phyloP scores from a whole-genome alignment of 306 rosid genomes.

The Abrus pulchellus region DNA sequence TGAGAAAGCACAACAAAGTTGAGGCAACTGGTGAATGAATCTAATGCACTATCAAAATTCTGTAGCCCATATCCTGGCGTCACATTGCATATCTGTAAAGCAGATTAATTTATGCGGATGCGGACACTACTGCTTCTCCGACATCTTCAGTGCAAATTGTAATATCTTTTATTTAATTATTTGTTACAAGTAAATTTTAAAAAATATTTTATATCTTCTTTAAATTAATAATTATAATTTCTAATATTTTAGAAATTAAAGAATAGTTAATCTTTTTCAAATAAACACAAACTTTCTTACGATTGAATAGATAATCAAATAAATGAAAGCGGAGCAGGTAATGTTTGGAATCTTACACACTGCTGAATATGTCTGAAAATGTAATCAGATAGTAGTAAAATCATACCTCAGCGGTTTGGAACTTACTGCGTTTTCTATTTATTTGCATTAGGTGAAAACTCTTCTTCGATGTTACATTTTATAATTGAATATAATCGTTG shows the following conservation, averaged over 20 bases:
- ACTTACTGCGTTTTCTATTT: constrained; percentile 20
- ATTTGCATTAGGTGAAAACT: constrained; percentile 34
- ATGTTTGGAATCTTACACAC: neutral
- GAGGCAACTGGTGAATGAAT: neutral
- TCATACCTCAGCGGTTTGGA: constrained; percentile 11
- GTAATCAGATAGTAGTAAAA: neutral
- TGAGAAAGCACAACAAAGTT: constrained; percentile 1
- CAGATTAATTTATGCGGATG: neutral
- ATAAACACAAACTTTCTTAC: too few relatives aligned
- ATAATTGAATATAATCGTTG: constrained; percentile 26
- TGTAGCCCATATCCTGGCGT: neutral
- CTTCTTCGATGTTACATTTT: constrained; percentile 21
- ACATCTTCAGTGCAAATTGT: neutral
- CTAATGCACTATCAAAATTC: neutral
- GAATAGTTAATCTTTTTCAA: too few relatives aligned
- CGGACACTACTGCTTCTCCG: neutral
- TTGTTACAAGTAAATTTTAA: too few relatives aligned
- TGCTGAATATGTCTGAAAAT: neutral
- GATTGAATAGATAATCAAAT: neutral
- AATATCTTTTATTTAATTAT: neutral
- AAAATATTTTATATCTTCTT: too few relatives aligned
- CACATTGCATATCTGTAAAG: neutral
- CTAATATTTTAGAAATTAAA: too few relatives aligned
- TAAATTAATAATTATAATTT: too few relatives aligned
- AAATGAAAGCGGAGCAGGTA: neutral